These are phyloP conservation scores for Rhizopus sp. DNA, from an alignment of 371 early-diverging fungal genomes.

Conservation along the genomic window DNA sequence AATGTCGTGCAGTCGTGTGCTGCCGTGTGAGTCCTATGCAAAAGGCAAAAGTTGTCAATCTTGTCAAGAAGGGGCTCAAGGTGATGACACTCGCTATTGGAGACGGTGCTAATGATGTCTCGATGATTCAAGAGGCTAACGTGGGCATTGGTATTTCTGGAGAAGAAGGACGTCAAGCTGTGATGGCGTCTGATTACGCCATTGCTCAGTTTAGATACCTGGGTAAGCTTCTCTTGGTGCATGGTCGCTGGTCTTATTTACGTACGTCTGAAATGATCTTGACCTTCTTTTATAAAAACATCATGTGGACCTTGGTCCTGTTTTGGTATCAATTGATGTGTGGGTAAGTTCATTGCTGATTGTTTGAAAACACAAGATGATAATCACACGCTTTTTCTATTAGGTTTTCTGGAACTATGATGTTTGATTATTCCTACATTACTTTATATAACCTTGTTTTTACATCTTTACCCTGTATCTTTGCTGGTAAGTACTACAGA, in stretches of 20 bases:
- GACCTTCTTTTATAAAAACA: conserved; percentile 81
- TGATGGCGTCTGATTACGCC: conserved; percentile 88
- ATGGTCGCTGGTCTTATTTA: conserved; percentile 85
- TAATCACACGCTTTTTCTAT: conserved; percentile 10
- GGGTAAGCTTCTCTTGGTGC: conserved; percentile 73
- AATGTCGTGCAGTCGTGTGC: conserved; percentile 78
- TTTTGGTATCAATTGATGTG: conserved; percentile 84
- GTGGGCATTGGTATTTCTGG: conserved; percentile 93
- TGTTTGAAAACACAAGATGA: conserved; percentile 9
- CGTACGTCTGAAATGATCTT: conserved; percentile 79
- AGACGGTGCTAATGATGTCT: conserved; percentile 95
- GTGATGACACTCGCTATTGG: conserved; percentile 85
- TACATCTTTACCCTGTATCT: conserved; percentile 70
- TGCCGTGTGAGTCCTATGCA: conserved; percentile 91
- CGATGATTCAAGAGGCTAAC: conserved; percentile 91
- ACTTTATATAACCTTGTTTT: conserved; percentile 79
- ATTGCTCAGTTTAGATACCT: conserved; percentile 84
- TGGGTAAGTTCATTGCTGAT: conserved; percentile 45
- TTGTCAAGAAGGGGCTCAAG: conserved; percentile 59
- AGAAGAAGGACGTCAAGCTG: conserved; percentile 92
- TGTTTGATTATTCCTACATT: conserved; percentile 85
- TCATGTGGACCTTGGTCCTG: conserved; percentile 76
- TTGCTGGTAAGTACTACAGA: conserved; percentile 44
- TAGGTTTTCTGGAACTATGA: conserved; percentile 56
- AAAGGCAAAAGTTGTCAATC: conserved; percentile 82